Evolutionary conservation across 352 stramenopile genomes (phyloP), one percentile per base, ranked within the genome.

Genomic region (Ochromonadaceae sp.): DNA sequence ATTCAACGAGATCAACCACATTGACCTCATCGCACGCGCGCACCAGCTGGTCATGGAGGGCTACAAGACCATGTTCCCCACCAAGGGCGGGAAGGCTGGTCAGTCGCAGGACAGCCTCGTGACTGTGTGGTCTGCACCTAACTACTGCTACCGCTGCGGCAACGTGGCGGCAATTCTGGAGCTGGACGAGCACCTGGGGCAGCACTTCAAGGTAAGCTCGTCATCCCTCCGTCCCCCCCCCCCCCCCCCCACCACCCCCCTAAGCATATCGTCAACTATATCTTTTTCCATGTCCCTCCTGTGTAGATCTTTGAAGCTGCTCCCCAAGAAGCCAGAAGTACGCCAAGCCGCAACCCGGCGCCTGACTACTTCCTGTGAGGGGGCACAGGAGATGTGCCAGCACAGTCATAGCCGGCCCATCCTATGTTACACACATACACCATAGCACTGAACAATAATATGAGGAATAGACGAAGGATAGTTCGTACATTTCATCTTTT

Each of bases 341-440:
- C 98, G 22, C 92, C 92, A 35, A 83, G 91, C 41, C 98, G 98
- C 77, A 97, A 97, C 74, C 91, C 93, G 39, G 90, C 91, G 22
- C 91, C 92, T 15, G 93, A 98, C 74, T 99, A 99, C 79, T 99
- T 99, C 78, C 81, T 99, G 71, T 99, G 84, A 17, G n/a, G n/a
- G n/a, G n/a, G n/a, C n/a, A n/a, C n/a, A n/a, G n/a, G n/a, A n/a
- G n/a, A n/a, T n/a, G n/a, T n/a, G n/a, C n/a, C n/a, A n/a, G n/a
- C n/a, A n/a, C n/a, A n/a, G n/a, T n/a, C n/a, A n/a, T n/a, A n/a
- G n/a, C n/a, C n/a, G n/a, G n/a, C n/a, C n/a, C n/a, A n/a, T n/a
- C n/a, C n/a, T n/a, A n/a, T n/a, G n/a, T n/a, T n/a, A n/a, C n/a
- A n/a, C n/a, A n/a, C n/a, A n/a, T n/a, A n/a, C n/a, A n/a, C n/a